Conservation (phyloP, 768 basidiomycete species). For the Jaapia argillacea region DNA sequence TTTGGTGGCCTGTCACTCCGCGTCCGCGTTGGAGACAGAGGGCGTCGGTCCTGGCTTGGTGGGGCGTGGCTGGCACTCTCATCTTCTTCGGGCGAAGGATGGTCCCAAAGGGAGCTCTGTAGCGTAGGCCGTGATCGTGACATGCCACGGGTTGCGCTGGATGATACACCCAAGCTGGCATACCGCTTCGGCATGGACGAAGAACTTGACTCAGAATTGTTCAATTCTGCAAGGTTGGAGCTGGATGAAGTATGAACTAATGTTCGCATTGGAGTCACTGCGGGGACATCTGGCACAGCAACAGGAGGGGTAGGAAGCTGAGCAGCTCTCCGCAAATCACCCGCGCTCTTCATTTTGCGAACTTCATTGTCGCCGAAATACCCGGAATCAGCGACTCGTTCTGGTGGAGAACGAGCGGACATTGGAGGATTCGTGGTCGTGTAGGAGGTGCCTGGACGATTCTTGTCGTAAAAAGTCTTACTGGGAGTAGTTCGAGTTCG, state of each 20-base stretch:
- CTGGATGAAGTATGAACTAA: conserved; percentile 39
- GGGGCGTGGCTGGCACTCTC: conserved; percentile 9
- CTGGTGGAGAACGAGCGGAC: neutral
- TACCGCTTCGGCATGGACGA: conserved; percentile 42
- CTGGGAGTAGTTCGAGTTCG: conserved; percentile 74
- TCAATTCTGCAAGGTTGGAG: conserved; percentile 42
- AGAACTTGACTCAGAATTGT: conserved; percentile 24
- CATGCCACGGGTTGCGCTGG: conserved; percentile 26
- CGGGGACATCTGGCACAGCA: conserved; percentile 25
- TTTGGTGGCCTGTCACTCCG: neutral
- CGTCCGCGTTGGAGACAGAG: too few relatives aligned
- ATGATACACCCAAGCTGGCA: conserved; percentile 51
- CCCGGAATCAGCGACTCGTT: conserved; percentile 28
- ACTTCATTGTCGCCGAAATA: conserved; percentile 47
- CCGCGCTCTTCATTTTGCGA: conserved; percentile 82
- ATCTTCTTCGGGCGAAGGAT: conserved; percentile 26
- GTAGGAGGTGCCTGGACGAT: conserved; percentile 4
- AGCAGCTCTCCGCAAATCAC: conserved; percentile 51
- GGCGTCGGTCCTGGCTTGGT: conserved; percentile 3
- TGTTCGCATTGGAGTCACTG: conserved; percentile 40
- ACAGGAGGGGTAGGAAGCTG: conserved; percentile 19
- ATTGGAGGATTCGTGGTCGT: neutral
- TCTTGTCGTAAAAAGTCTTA: conserved; percentile 21
- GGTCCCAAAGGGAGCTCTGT: conserved; percentile 40
- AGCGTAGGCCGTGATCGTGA: conserved; percentile 28